Evolutionary conservation across 768 basidiomycete genomes (phyloP).

Genomic region (Phallus indusiatus): DNA sequence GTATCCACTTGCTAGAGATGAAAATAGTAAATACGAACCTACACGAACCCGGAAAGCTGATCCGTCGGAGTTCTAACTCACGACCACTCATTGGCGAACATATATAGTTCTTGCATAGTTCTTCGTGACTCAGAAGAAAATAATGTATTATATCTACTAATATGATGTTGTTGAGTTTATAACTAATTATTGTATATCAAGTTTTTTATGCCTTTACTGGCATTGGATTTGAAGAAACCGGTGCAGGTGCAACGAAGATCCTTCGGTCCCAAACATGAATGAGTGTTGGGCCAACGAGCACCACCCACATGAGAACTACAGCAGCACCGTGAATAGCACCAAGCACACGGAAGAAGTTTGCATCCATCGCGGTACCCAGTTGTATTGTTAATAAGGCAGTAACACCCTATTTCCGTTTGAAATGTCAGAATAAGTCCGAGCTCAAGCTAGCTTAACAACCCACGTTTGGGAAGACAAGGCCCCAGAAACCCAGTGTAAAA

Average conservation of each 20-base stretch:
- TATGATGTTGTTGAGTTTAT: too few relatives aligned
- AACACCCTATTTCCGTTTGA: conserved; percentile 35
- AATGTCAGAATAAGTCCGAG: neutral
- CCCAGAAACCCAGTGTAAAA: conserved; percentile 57
- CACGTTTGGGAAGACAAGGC: conserved; percentile 63
- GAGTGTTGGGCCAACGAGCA: conserved; percentile 35
- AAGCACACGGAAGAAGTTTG: conserved; percentile 44
- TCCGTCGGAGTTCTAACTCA: too few relatives aligned
- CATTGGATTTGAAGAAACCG: neutral
- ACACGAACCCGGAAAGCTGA: too few relatives aligned
- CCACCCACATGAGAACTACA: conserved; percentile 45
- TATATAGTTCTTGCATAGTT: too few relatives aligned
- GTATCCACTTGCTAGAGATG: too few relatives aligned
- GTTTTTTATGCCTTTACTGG: neutral
- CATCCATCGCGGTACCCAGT: conserved; percentile 40
- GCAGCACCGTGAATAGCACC: conserved; percentile 45
- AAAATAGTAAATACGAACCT: too few relatives aligned
- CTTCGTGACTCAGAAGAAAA: too few relatives aligned
- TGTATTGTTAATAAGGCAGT: conserved; percentile 56
- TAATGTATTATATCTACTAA: too few relatives aligned
- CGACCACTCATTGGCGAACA: too few relatives aligned
- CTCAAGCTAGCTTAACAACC: conserved; percentile 12
- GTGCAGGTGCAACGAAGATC: conserved; percentile 35
- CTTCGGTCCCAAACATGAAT: conserved; percentile 23
- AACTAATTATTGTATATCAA: too few relatives aligned